A percentile compares a stretch with the other conserved stretches of the same genome.
These are phyloP conservation scores for Heimioporus retisporus DNA, from an alignment of 1,284 basidiomycete genomes.

Conservation along the genomic window DNA sequence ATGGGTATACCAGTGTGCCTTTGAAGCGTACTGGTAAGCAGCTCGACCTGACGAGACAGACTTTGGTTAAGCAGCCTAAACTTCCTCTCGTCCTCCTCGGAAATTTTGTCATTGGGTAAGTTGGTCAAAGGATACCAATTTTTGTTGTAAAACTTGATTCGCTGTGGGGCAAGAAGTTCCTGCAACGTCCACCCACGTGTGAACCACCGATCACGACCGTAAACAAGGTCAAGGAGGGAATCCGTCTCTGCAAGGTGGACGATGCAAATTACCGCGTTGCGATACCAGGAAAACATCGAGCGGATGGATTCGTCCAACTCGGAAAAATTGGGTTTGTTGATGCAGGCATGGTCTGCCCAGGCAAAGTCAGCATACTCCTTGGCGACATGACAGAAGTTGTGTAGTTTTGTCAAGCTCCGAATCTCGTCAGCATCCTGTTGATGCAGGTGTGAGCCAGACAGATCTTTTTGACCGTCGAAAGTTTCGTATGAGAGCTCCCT, in stretches of 20 bases:
- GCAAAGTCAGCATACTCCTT: too few species aligned
- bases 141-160: conserved; percentile 11
- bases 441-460: too few species aligned
- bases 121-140: conserved; percentile 6
- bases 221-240: conserved; percentile 3
- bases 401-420: too few species aligned
- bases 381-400: too few species aligned
- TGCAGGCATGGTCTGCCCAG: too few species aligned
- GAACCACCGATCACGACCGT: conserved; percentile 2
- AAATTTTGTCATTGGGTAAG: conserved; percentile 4
- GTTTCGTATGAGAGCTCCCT: too few species aligned
- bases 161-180: conserved; percentile 6
- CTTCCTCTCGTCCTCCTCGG: neutral
- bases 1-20: conserved; percentile 2
- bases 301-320: conserved; percentile 7
- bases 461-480: too few species aligned
- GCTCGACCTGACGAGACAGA: neutral
- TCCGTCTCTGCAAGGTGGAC: conserved; percentile 3
- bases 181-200: neutral
- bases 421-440: too few species aligned
- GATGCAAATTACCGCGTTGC: conserved; percentile 1
- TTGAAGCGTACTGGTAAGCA: neutral
- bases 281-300: conserved; percentile 9
- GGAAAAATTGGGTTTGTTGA: neutral
- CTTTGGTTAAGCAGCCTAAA: neutral